Base-by-base conservation (phyloP, 257 asterid species). In the Petunia axillaris region DNA sequence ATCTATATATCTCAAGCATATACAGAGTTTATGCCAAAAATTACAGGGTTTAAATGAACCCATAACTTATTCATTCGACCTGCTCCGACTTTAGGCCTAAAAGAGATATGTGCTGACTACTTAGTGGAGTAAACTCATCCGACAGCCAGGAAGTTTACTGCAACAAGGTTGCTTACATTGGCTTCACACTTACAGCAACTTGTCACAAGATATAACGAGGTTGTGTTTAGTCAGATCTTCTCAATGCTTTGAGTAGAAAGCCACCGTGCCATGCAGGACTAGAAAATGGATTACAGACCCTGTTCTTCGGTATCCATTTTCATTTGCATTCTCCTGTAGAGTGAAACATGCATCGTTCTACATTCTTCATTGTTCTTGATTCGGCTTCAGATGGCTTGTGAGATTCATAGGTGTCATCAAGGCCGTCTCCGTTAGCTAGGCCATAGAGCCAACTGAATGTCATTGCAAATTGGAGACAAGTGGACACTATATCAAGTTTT, bases 201-300 rank as follows among this genome's bases (percentile, higher is more conserved):
- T 37, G 46, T 13, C 43, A 15, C 4, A 38, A 38, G 35, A 64
- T 9, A 13, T 48, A 64, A 3, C 25, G 38, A 64, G 43, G 44
- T 35, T 35, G 77, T 71, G 77, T 71, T 48, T 35, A 48, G 77
- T 11, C 60, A 35, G 60, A 62, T 73, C 36, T 73, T 35, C 43
- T 35, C 46, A 50, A 6, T 36, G 78, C 6, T 73, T 71, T 44
- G 13, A 73, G 62, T 48, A 71, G 44, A 50, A 71, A 1, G 4
- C 44, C 57, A 5, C 4, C 7, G 25, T 64, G 4, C 35, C 73
- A 64, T 64, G 73, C 50, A 5, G 9, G 48, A 64, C 39, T 48
- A 64, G 3, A 38, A 64, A 37, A 14, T 38, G 73, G 73, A 38
- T 64, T 64, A 39, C 39, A 48, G 73, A 39, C 35, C 2, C 73